A percentile compares a stretch with the other conserved stretches of the same genome.
phyloP scores from a whole-genome alignment of 1,284 basidiomycete genomes.

The Fomitopsis betulina region DNA sequence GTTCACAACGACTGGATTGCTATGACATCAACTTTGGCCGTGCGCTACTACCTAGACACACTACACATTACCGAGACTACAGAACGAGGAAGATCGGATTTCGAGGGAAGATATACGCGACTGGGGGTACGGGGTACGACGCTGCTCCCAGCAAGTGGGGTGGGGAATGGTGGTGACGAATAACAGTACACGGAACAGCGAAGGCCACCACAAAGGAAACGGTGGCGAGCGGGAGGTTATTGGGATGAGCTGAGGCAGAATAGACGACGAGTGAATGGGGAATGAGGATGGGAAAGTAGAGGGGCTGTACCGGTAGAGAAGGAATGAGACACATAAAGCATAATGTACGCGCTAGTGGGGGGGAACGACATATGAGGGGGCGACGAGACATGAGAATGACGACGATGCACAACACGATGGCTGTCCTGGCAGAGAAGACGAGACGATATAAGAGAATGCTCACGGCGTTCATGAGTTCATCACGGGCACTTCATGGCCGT shows the following conservation, averaged over 20 bases:
- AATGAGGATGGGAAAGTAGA: background rate
- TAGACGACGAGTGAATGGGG: background rate
- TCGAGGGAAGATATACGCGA: background rate
- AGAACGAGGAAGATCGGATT: background rate
- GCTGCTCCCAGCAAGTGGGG: slow-evolving; percentile 44
- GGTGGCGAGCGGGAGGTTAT: slow-evolving; percentile 10
- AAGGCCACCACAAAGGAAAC: slow-evolving; percentile 32
- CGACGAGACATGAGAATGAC: slow-evolving; percentile 9
- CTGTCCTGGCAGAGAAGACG: background rate
- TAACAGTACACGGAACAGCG: slow-evolving; percentile 39
- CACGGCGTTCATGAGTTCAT: slow-evolving; percentile 22
- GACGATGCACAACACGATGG: background rate
- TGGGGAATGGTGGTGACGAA: slow-evolving; percentile 27
- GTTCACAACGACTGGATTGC: too few relatives aligned
- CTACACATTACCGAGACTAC: slow-evolving; percentile 1
- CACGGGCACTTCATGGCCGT: slow-evolving; percentile 42
- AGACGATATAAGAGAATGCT: background rate
- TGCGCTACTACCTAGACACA: slow-evolving; percentile 3
- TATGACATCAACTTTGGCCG: background rate
- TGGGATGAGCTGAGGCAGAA: slow-evolving; percentile 12
- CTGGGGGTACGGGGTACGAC: slow-evolving; percentile 37
- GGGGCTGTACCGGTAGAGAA: slow-evolving; percentile 6
- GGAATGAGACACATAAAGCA: slow-evolving; percentile 19
- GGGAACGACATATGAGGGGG: slow-evolving; percentile 1
- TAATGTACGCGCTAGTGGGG: slow-evolving; percentile 15